Conservation (phyloP, 768 basidiomycete species). For the Paxillus ammoniavirescens region DNA sequence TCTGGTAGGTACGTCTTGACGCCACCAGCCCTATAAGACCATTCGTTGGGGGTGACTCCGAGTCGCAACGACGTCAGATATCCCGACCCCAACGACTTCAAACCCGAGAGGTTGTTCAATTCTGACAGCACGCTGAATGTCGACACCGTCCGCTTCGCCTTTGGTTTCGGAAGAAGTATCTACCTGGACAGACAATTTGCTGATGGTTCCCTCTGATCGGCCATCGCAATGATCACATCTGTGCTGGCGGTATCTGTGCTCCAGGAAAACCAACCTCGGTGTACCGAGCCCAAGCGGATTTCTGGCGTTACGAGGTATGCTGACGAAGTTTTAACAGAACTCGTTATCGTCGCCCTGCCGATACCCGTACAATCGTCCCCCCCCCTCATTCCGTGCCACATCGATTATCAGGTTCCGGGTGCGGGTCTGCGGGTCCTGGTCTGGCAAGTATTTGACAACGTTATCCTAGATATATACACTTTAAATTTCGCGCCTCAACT, state of each 20-base stretch:
- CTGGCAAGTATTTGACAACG: background rate
- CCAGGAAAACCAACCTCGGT: background rate
- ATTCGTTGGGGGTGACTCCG: too few relatives aligned
- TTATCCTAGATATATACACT: background rate
- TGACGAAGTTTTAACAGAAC: background rate
- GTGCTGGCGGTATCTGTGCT: background rate
- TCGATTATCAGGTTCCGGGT: background rate
- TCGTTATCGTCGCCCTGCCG: background rate
- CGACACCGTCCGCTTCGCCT: slow-evolving; percentile 1
- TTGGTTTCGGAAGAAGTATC: slow-evolving; percentile 6
- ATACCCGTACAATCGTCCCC: background rate
- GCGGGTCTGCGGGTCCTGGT: background rate
- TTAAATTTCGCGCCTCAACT: too few relatives aligned
- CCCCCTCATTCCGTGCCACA: background rate
- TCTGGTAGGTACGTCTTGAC: slow-evolving; percentile 19
- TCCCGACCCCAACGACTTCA: slow-evolving; percentile 33
- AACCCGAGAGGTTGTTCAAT: slow-evolving; percentile 35
- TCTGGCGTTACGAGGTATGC: background rate
- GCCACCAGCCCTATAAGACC: too few relatives aligned
- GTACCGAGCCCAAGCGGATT: background rate
- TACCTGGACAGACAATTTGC: slow-evolving; percentile 1
- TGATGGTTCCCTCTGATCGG: slow-evolving; percentile 3
- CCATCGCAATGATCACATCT: background rate
- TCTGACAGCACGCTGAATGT: background rate
- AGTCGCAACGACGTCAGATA: slow-evolving; percentile 34